Conservation (phyloP, 371 early-diverging fungal species). For the Haplosporangium sp. region DNA sequence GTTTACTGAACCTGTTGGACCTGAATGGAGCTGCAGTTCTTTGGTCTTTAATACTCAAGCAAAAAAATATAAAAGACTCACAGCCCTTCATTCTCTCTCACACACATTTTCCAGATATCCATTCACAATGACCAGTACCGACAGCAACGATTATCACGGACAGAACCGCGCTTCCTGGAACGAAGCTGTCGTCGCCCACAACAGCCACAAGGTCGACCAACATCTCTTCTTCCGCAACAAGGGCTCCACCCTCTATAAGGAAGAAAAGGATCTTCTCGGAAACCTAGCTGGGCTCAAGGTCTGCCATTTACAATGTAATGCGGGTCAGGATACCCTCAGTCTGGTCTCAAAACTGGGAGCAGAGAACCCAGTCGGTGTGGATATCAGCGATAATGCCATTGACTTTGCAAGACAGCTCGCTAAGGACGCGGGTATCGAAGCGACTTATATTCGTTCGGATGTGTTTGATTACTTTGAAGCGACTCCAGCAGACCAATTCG, state of each 20-base stretch:
- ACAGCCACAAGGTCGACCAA: constrained; percentile 53
- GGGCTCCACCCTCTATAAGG: constrained; percentile 47
- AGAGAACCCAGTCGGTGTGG: constrained; percentile 45
- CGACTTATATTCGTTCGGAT: constrained; percentile 44
- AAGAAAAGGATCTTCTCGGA: constrained; percentile 45
- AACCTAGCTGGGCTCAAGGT: constrained; percentile 40
- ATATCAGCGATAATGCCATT: constrained; percentile 50
- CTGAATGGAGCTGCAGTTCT: constrained; percentile 4
- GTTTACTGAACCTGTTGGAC: neutral
- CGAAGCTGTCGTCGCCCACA: constrained; percentile 40
- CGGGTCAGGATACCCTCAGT: constrained; percentile 52
- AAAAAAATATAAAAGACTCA: neutral
- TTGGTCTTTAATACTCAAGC: neutral
- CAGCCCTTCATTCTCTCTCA: neutral
- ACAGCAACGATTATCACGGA: constrained; percentile 24
- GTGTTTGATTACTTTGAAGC: constrained; percentile 45
- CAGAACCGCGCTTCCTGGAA: constrained; percentile 52
- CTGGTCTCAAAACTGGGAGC: constrained; percentile 39
- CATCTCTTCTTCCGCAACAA: constrained; percentile 42
- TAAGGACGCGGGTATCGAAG: constrained; percentile 32
- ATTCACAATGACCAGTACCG: constrained; percentile 1
- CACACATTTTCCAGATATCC: neutral
- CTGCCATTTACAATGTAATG: constrained; percentile 54
- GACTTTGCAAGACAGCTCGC: constrained; percentile 43
- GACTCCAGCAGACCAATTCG: constrained; percentile 37